Evolutionary conservation across 495 filamentous ascomycete species (phyloP), one percentile per base, ranked within the genome.

Genomic region (Achaetomiella virescens): DNA sequence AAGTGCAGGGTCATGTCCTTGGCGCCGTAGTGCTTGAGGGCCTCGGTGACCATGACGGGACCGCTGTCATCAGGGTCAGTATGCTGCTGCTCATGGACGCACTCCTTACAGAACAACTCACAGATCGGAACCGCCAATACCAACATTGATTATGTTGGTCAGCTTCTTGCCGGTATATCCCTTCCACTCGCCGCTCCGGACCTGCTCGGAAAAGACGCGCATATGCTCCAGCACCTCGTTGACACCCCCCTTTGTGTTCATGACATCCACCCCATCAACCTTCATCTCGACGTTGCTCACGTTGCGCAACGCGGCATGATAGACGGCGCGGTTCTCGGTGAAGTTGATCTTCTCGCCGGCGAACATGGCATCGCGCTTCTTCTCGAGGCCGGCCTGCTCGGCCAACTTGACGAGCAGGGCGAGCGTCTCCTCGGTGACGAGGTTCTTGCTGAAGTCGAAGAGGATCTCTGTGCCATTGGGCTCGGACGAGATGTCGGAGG

Each of bases 391-490:
- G 51, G 91, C 91, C 72, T 97, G 87, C 75, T 93, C 83, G 55
- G 93, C 93, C 22, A 98, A 81, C 76, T 93, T 79, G 59, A 96
- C 80, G 37, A 98, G 77, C 48, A 95, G 76, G 50, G 81, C 76
- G n/a, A 97, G 73, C 5, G 93, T 98, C 69, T 96, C 89, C 50
- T 95, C 89, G 57, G 85, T 96, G 55, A 98, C 72, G 72, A 97
- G 90, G 80, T 98, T 98, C 84, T 98, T 98, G 76, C 87, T 91
- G 81, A 96, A 98, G 74, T 98, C 93, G 71, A 97, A 98, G 35
- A 97, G 81, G 68, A 90, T 92, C 58, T 97, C 89, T 50, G 71
- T 75, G 53, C 66, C 73, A 54, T 64, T 67, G 58, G 66, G 51
- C 17, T 58, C 61, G 62, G 66, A 67, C 35, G 81, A 77, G 64